Base-by-base conservation (phyloP, 768 basidiomycete genomes). In the Boletus sp. region DNA sequence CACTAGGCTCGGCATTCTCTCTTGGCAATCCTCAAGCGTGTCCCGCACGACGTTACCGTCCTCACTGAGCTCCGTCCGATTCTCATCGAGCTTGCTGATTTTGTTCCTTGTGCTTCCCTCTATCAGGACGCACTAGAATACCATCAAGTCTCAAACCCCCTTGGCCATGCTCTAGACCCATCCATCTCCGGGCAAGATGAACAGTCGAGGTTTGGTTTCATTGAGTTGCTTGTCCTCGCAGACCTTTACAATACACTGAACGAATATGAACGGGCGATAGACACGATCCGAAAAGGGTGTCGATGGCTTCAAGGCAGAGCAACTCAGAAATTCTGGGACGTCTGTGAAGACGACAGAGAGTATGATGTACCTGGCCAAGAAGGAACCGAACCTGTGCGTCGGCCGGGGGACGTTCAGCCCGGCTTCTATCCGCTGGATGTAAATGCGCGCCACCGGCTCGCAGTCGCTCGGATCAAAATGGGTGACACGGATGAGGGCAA, bases 401-500 rank as follows among this genome's bases (percentile, higher is more conserved):
- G 35, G 10, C n/a, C 17, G 27, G 47, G 47, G 11, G 47, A 37
- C 25, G 47, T 48, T n/a, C 35, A 37, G 25, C 25, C 47, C n/a
- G 47, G 47, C 4, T 48, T n/a, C 47, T 48, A 37, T 19, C 23
- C 34, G n/a, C 25, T 48, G 6, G 34, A 37, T 4, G 14, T 37
- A 37, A 48, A 48, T 57, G 82, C 94, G 1, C 74, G 95, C 46
- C 88, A 93, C 69, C 79, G 94, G 21, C 72, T 98, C 3, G 92
- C 90, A 0, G 75, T 96, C 10, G 83, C 90, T 1, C 77, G 95
- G 54, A 80, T 97, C 21, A 88, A 83, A 68, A 78, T 88, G 73
- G 88, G 89, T 0, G 83, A 94, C 53, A 62, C 82, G 6, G 83
- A 85, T 5, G 93, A 96, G 66, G 94, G 88, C 9, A 85, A 85